A percentile compares a stretch with the other conserved stretches of the same genome.
Evolutionary conservation across 306 rosid genomes (phyloP).

Genomic region (Pyrus communis): DNA sequence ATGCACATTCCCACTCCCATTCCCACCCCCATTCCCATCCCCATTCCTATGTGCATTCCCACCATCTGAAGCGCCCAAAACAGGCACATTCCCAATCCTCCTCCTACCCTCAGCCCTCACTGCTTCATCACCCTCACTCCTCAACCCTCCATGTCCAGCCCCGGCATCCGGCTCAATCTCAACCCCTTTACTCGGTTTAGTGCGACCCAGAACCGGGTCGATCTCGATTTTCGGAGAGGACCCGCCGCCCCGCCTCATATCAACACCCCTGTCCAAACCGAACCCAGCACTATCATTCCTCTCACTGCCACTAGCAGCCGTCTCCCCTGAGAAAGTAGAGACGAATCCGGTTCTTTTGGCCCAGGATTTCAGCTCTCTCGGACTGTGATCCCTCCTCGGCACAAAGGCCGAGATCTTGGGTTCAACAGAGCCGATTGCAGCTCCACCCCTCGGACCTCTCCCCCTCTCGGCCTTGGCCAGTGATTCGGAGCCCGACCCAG

Average conservation of each 20-base stretch:
- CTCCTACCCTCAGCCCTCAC: conserved; percentile 26
- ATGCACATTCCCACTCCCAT: conserved; percentile 28
- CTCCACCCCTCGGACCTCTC: conserved; percentile 13
- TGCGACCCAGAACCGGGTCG: conserved; percentile 69
- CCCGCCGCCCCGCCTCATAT: conserved; percentile 39
- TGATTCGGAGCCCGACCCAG: conserved; percentile 39
- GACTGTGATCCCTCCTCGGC: conserved; percentile 58
- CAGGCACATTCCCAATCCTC: conserved; percentile 31
- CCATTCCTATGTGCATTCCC: no score
- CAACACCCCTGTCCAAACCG: conserved; percentile 44
- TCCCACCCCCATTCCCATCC: conserved; percentile 21
- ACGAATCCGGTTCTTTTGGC: conserved; percentile 90
- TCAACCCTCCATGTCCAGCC: conserved; percentile 25
- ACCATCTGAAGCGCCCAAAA: conserved; percentile 21
- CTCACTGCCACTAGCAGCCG: conserved; percentile 47
- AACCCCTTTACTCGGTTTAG: conserved; percentile 34
- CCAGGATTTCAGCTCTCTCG: conserved; percentile 75
- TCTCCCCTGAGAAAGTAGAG: conserved; percentile 64
- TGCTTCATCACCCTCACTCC: conserved; percentile 31
- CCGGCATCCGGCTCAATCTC: conserved; percentile 53
- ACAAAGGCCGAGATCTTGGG: conserved; percentile 55
- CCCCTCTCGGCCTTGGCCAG: conserved; percentile 15
- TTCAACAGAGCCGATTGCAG: conserved; percentile 25
- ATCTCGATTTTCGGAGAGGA: conserved; percentile 81
- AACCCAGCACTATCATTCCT: conserved; percentile 39